These are phyloP conservation scores for Diaporthe australafricana DNA, from an alignment of 2,329 filamentous ascomycete genomes.

Conservation along the genomic window DNA sequence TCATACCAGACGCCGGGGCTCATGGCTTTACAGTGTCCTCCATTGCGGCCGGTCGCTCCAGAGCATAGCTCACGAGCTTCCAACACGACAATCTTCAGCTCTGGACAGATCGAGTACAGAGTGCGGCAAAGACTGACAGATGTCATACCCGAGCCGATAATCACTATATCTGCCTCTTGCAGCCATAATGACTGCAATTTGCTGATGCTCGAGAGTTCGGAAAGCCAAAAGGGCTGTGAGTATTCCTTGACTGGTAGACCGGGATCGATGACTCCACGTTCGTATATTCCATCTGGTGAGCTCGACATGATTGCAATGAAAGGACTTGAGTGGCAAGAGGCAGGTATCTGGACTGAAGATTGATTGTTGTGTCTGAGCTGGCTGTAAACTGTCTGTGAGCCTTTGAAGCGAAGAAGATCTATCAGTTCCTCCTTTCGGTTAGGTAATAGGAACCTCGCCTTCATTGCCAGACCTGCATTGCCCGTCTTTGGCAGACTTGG, in stretches of 20 bases:
- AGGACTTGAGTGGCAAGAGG: neutral
- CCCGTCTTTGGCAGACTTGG: neutral
- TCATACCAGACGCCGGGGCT: slow-evolving; percentile 1
- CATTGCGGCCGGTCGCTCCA: neutral
- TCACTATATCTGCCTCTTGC: neutral
- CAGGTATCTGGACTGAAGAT: neutral
- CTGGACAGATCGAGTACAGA: neutral
- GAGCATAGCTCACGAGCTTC: slow-evolving; percentile 8
- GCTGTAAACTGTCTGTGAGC: neutral
- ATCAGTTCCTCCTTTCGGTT: no score
- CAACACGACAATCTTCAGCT: neutral
- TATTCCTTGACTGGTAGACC: neutral
- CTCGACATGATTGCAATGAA: neutral
- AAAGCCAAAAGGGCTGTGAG: neutral
- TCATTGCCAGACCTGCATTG: neutral
- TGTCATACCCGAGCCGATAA: neutral
- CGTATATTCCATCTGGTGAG: neutral
- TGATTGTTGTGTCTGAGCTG: neutral
- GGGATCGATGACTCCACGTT: neutral
- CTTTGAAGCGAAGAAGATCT: neutral
- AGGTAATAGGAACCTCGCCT: neutral
- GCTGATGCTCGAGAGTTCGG: neutral
- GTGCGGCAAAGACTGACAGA: neutral
- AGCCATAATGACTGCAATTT: neutral
- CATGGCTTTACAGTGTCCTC: neutral